Percentiles rank a stretch among this genome's conserved stretches.
Evolutionary conservation across 345 rosid species (phyloP).

Genomic region (Arabidopsis suecica): DNA sequence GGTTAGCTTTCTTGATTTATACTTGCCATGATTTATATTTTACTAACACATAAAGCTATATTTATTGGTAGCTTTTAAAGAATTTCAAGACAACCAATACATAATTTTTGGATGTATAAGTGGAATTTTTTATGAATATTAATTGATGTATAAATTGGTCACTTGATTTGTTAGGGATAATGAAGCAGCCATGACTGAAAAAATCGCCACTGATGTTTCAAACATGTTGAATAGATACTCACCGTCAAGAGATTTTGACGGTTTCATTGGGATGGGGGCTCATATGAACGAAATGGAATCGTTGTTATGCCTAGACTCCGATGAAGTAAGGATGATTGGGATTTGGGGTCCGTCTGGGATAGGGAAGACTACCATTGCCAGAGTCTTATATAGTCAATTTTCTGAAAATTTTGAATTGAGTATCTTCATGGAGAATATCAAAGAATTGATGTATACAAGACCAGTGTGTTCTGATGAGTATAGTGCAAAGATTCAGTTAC

Average conservation of each 20-base stretch:
- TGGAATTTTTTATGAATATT: not conserved
- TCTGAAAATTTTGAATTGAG: not conserved
- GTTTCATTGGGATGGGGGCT: not conserved
- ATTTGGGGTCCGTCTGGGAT: not conserved
- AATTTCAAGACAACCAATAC: not conserved
- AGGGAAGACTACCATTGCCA: not conserved
- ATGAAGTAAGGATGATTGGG: slow-evolving; percentile 3
- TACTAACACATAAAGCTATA: not conserved
- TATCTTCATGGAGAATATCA: not conserved
- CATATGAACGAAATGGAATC: not conserved
- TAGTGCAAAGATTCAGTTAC: not conserved
- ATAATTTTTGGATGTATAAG: not conserved
- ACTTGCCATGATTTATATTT: not conserved
- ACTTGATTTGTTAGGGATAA: not conserved
- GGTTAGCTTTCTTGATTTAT: not conserved
- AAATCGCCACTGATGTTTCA: not conserved
- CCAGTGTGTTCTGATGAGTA: not conserved
- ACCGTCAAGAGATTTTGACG: not conserved
- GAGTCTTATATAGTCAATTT: not conserved
- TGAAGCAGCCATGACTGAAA: not conserved
- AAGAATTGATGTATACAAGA: not conserved
- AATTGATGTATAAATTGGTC: not conserved
- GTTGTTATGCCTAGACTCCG: not conserved
- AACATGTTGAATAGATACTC: not conserved
- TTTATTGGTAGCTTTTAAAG: not conserved